Evolutionary conservation across 1,284 basidiomycete species (phyloP).

Genomic region (Amylostereum chailletii): DNA sequence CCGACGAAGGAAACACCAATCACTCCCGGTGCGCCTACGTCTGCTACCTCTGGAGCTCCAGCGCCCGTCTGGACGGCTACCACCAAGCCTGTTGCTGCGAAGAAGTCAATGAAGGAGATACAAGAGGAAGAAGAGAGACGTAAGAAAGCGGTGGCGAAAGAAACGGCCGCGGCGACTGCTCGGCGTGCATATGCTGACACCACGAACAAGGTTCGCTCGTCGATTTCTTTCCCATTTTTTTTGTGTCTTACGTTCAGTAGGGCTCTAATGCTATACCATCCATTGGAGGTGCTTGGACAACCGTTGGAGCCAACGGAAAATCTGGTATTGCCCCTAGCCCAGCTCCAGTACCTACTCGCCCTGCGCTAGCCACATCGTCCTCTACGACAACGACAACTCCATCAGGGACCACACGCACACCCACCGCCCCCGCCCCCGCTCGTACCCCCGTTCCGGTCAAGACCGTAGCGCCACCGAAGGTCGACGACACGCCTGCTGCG

Average conservation of each 20-base stretch:
- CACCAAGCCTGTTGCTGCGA: slow-evolving; percentile 44
- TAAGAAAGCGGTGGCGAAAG: slow-evolving; percentile 62
- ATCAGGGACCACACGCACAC: slow-evolving; percentile 12
- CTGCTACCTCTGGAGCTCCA: slow-evolving; percentile 20
- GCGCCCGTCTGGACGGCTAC: slow-evolving; percentile 62
- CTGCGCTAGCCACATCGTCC: slow-evolving; percentile 19
- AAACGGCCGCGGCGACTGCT: slow-evolving; percentile 45
- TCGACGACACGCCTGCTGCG: slow-evolving; percentile 50
- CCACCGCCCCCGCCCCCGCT: slow-evolving; percentile 14
- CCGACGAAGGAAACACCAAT: slow-evolving; percentile 36
- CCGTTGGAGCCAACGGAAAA: slow-evolving; percentile 77
- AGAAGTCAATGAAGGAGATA: slow-evolving; percentile 98
- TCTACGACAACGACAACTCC: slow-evolving; percentile 9
- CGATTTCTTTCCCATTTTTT: slow-evolving; percentile 2
- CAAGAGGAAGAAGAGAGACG: slow-evolving; percentile 92
- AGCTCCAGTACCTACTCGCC: slow-evolving; percentile 18
- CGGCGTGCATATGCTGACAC: slow-evolving; percentile 77
- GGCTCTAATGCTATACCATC: slow-evolving; percentile 19
- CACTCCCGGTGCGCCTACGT: slow-evolving; percentile 21
- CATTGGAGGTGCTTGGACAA: slow-evolving; percentile 70
- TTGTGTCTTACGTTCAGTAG: slow-evolving; percentile 13
- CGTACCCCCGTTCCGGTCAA: slow-evolving; percentile 7
- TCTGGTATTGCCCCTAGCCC: slow-evolving; percentile 20
- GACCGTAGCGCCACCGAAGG: slow-evolving; percentile 28
- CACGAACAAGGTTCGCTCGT: slow-evolving; percentile 53